phyloP scores from a whole-genome alignment of 495 filamentous ascomycete species.

The Annulohypoxylon bovei region DNA sequence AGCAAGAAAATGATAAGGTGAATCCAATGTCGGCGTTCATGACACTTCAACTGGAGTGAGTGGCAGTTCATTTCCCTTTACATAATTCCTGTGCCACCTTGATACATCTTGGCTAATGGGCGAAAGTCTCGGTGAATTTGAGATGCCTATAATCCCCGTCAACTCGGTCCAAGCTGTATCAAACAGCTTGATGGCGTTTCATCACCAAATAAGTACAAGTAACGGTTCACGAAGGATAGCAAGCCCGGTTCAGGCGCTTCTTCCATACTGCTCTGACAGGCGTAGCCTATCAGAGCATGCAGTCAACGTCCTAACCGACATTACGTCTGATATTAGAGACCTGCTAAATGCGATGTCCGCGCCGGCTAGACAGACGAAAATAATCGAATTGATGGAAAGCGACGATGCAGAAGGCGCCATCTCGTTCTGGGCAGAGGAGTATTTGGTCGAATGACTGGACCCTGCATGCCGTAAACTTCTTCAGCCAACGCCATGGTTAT shows the following conservation, averaged over 20 bases:
- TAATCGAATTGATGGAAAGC: constrained; percentile 54
- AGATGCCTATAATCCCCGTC: constrained; percentile 52
- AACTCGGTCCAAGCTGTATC: constrained; percentile 41
- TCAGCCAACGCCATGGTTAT: constrained; percentile 5
- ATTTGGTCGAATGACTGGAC: constrained; percentile 40
- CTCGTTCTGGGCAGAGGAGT: constrained; percentile 62
- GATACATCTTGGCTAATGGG: constrained; percentile 17
- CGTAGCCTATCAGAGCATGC: constrained; percentile 53
- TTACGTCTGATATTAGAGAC: constrained; percentile 57
- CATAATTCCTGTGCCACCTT: not conserved
- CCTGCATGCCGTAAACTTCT: not conserved
- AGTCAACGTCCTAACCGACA: constrained; percentile 60
- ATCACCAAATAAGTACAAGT: constrained; percentile 33
- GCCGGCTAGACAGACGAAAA: constrained; percentile 44
- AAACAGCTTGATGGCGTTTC: constrained; percentile 44
- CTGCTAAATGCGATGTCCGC: constrained; percentile 55
- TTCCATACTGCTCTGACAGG: constrained; percentile 57
- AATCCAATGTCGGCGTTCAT: constrained; percentile 49
- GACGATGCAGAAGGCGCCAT: constrained; percentile 46
- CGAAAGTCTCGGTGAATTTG: constrained; percentile 37
- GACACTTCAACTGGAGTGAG: constrained; percentile 57
- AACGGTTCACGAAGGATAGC: constrained; percentile 8
- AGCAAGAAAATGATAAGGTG: constrained; percentile 40
- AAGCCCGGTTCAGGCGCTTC: constrained; percentile 48
- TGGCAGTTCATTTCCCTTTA: not conserved